Base-by-base conservation (phyloP, 805 yeast genomes). In the Saccharomycopsis lassenensis region DNA sequence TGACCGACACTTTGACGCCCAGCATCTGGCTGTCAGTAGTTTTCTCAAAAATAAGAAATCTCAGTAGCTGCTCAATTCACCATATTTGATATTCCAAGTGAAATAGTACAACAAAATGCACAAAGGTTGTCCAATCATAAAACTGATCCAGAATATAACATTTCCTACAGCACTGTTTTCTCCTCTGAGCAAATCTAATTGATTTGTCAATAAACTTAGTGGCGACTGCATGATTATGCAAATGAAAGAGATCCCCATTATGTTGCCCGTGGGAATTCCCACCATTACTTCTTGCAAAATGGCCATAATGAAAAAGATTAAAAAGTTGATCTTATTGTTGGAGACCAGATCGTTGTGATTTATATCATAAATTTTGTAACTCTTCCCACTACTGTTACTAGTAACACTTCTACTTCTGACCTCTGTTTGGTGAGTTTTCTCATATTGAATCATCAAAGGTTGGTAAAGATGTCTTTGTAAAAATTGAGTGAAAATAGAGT, bases 251-350 rank as follows among this genome's bases (percentile, higher is more conserved):
- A 62, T 64, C 11, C 71, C 70, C 39, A 62, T 57, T 36, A 65
- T 48, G 43, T 61, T 63, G 30, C 61, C 64, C 11, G 71, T 65
- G 4, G 71, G 67, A 15, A 63, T 56, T 12, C 69, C 71, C 10
- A 65, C 66, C 16, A 61, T 48, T 24, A 66, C 46, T 48, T 65
- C 71, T 37, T 65, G 69, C n/a, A 66, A 47, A 1, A 65, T 48
- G 1, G 70, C 71, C 26, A 63, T 57, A n/a, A 61, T 48, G 24
- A 62, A 44, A 42, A 65, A 65, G 7, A 62, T 66, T 7, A 55
- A 41, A n/a, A 54, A 37, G 10, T 63, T 51, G 1, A 65, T 56
- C 29, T 40, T 42, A 4, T 25, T 29, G 12, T 31, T 15, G 43
- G 34, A 15, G 43, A 30, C 23, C 19, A 15, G 27, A 15, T n/a